phyloP scores from a whole-genome alignment of 371 early-diverging fungal species.

The Circinella minor region DNA sequence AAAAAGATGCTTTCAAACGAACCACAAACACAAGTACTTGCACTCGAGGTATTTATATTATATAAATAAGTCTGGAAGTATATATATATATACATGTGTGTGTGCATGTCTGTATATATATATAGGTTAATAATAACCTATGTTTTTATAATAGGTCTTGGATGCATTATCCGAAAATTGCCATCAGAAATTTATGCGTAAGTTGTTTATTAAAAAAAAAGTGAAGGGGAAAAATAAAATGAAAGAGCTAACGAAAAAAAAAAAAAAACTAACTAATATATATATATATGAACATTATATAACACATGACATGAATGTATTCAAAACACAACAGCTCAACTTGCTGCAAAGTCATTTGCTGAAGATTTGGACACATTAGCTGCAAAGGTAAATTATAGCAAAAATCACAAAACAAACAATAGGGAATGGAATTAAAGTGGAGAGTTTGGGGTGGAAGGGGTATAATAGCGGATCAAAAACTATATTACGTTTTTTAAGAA shows the following conservation, averaged over 20 bases:
- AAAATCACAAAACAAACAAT: no score
- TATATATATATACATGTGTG: no score
- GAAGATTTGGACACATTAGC: conserved; percentile 41
- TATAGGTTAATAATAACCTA: no score
- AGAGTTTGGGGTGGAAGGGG: no score
- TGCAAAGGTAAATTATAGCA: conserved; percentile 28
- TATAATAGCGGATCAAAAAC: no score
- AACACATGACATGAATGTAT: not conserved
- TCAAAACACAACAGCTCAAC: conserved; percentile 23
- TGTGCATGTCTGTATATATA: no score
- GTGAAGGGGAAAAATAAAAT: no score
- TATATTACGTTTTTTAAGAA: no score
- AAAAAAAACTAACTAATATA: not conserved
- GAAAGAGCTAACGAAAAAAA: not conserved
- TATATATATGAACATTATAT: not conserved
- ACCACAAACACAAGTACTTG: conserved; percentile 39
- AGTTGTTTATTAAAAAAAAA: not conserved
- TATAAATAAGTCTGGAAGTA: not conserved
- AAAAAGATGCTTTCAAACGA: conserved; percentile 46
- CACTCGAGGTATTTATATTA: conserved; percentile 32
- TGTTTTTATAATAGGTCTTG: conserved; percentile 31
- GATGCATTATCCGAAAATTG: conserved; percentile 52
- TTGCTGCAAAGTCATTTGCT: conserved; percentile 48
- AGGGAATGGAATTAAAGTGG: no score
- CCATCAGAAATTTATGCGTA: conserved; percentile 32